Evolutionary conservation across 2,329 filamentous ascomycete species (phyloP).

Genomic region (Trichoderma aggressivum): DNA sequence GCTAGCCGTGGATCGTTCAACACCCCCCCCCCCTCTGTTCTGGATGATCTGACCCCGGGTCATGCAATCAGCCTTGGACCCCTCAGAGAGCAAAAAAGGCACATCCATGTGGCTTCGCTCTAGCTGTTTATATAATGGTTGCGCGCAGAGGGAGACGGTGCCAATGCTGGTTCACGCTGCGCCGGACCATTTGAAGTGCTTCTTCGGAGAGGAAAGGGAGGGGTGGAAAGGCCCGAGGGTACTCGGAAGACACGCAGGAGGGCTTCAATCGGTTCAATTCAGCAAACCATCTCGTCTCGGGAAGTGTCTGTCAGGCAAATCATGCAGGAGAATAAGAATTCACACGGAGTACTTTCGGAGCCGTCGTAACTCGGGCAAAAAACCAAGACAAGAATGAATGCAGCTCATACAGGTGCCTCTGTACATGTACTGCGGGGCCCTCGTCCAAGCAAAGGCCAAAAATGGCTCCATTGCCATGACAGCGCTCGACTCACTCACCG

Average conservation of each 20-base stretch:
- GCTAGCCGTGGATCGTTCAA: background rate
- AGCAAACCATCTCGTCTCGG: background rate
- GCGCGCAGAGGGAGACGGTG: constrained; percentile 10
- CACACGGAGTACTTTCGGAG: background rate
- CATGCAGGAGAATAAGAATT: background rate
- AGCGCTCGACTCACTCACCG: constrained; percentile 11
- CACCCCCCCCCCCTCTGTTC: background rate
- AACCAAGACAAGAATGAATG: background rate
- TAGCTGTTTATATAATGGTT: constrained; percentile 12
- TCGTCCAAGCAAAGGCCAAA: background rate
- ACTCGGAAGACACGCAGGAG: background rate
- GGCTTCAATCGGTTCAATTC: background rate
- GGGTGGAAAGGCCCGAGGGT: constrained; percentile 5
- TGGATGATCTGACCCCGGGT: constrained; percentile 12
- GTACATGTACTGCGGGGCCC: background rate
- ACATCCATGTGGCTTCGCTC: constrained; percentile 12
- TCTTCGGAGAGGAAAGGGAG: constrained; percentile 1
- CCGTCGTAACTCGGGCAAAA: background rate
- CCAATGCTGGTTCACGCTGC: background rate
- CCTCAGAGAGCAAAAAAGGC: background rate
- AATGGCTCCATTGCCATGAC: constrained; percentile 8
- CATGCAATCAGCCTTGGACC: constrained; percentile 12
- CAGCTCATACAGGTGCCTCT: background rate
- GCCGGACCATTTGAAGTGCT: background rate
- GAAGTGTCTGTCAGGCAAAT: background rate